Conservation (phyloP, 1,284 basidiomycete genomes). For the Leccinum brunneo-olivaceum region DNA sequence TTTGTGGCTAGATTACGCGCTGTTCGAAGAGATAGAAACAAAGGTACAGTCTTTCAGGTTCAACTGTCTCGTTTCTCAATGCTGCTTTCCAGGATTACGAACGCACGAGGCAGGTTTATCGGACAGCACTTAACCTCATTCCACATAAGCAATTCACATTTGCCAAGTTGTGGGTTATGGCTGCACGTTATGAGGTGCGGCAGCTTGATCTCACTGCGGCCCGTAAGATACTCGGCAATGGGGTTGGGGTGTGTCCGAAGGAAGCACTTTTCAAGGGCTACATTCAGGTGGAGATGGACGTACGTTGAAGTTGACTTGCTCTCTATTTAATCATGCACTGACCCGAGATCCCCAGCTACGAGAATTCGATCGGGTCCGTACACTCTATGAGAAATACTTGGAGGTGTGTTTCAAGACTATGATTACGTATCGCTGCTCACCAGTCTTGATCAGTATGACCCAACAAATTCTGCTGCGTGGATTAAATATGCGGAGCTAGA, state of each 20-base stretch:
- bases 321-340: conserved; percentile 6
- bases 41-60: conserved; percentile 46
- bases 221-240: conserved; percentile 84
- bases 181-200: conserved; percentile 89
- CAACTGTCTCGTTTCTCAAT: conserved; percentile 7
- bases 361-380: conserved; percentile 93
- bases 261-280: conserved; percentile 91
- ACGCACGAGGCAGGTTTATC: conserved; percentile 86
- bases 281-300: conserved; percentile 87
- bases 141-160: conserved; percentile 98
- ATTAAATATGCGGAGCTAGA: conserved; percentile 97
- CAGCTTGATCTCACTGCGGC: conserved; percentile 79
- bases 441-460: conserved; percentile 58
- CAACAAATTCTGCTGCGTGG: conserved; percentile 89
- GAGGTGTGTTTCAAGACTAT: conserved; percentile 47
- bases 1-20: conserved; percentile 92
- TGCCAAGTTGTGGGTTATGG: conserved; percentile 90
- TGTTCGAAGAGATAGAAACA: conserved; percentile 95
- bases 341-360: conserved; percentile 51
- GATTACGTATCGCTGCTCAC: conserved; percentile 4
- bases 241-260: conserved; percentile 95
- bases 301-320: conserved; percentile 30
- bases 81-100: conserved; percentile 58
- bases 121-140: conserved; percentile 82
- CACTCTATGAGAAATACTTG: conserved; percentile 90